phyloP scores from a whole-genome alignment of 345 rosid species.

The Linum usitatissimum region DNA sequence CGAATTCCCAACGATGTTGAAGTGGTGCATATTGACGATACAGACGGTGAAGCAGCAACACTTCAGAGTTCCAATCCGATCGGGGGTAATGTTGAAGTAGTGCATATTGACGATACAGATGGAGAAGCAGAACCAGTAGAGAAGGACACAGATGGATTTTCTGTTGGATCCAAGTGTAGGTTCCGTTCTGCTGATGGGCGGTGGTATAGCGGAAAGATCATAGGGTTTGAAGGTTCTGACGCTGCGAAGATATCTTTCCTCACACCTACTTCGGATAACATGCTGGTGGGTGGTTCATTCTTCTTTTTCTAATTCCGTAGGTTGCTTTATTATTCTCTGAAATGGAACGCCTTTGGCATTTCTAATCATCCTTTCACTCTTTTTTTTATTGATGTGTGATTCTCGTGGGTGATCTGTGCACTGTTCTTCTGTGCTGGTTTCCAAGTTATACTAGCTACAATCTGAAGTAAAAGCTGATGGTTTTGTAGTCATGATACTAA shows the following conservation, averaged over 20 bases:
- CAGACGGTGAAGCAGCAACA: slow-evolving; percentile 27
- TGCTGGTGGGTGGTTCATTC: slow-evolving; percentile 51
- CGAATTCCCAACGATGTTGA: slow-evolving; percentile 30
- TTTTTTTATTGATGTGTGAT: not conserved
- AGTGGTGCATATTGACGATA: slow-evolving; percentile 36
- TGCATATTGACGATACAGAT: slow-evolving; percentile 33
- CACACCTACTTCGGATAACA: slow-evolving; percentile 70
- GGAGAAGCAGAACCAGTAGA: slow-evolving; percentile 40
- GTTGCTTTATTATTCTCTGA: not conserved
- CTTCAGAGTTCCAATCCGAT: slow-evolving; percentile 18
- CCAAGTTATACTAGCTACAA: not conserved
- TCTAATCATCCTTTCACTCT: not conserved
- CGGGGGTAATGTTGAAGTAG: slow-evolving; percentile 36
- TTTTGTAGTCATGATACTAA: slow-evolving; percentile 37
- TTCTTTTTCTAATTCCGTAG: not conserved
- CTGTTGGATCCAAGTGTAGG: slow-evolving; percentile 67
- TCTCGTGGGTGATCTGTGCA: not conserved
- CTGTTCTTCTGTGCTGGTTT: not conserved
- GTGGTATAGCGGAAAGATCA: slow-evolving; percentile 80
- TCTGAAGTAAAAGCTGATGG: slow-evolving; percentile 2
- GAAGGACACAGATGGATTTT: slow-evolving; percentile 34
- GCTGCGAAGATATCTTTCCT: slow-evolving; percentile 73
- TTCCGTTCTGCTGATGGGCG: slow-evolving; percentile 67
- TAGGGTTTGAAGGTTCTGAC: slow-evolving; percentile 41
- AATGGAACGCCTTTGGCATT: too few relatives aligned